Evolutionary conservation across 441 rosid genomes (phyloP).

Genomic region (Gossypium gossypioides): DNA sequence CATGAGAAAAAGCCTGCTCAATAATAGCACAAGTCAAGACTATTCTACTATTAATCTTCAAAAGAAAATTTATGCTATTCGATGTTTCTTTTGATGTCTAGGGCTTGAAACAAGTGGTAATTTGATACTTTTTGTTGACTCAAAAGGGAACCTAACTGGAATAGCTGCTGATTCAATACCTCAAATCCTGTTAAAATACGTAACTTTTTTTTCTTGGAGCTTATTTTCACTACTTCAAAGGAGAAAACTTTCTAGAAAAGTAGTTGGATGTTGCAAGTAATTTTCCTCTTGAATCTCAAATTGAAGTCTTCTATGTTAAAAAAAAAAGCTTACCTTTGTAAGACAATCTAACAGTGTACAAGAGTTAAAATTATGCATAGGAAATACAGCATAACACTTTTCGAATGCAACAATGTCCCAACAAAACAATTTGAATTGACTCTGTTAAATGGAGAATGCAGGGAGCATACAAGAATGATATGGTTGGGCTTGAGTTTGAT

Average conservation of each 20-base stretch:
- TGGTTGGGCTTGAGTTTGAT: constrained; percentile 49
- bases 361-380: background rate
- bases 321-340: background rate
- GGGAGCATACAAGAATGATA: constrained; percentile 65
- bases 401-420: background rate
- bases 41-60: no score
- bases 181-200: background rate
- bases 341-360: background rate
- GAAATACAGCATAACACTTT: background rate
- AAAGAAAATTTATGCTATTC: background rate
- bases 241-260: background rate
- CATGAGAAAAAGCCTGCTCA: no score
- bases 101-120: background rate
- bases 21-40: no score
- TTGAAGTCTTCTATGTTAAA: background rate
- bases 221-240: background rate
- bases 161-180: background rate
- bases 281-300: background rate
- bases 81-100: background rate
- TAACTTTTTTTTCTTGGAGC: background rate
- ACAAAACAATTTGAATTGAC: constrained; percentile 2
- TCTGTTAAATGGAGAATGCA: constrained; percentile 25
- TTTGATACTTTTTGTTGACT: background rate
- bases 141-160: background rate
- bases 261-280: background rate